Evolutionary conservation across 352 stramenopile genomes (phyloP), one percentile per base, ranked within the genome.

Genomic region (Phytophthora litchii): DNA sequence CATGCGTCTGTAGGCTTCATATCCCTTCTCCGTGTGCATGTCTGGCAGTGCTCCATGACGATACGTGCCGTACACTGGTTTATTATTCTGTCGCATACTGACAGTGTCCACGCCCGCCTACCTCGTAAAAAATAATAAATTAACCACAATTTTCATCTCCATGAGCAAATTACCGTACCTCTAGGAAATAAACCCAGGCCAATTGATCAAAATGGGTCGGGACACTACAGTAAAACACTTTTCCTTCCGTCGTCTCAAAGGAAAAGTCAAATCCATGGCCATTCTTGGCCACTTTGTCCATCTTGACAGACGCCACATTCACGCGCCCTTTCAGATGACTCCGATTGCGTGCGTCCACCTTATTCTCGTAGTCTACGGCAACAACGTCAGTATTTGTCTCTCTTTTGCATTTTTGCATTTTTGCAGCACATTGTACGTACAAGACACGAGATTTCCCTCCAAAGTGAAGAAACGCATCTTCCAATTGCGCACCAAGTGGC

Each of bases 381-480:
- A 13, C 19, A 47, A 2, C 38, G 20, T 10, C 9, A 34, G 9
- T 31, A 17, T 41, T 19, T 54, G 16, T 46, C 10, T 13, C 14
- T 17, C 10, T 27, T 10, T n/a, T 32, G 14, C 20, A 10, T n/a
- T n/a, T n/a, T n/a, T n/a, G n/a, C n/a, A n/a, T n/a, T n/a, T n/a
- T n/a, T n/a, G n/a, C n/a, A n/a, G n/a, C n/a, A n/a, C n/a, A n/a
- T n/a, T n/a, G n/a, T n/a, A n/a, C 79, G 23, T 73, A 89, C 79
- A 96, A 23, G 85, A 96, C 31, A 96, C 54, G 42, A 91, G 70
- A 57, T 92, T 96, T 40, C 85, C 86, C 32, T 96, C 87, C 16
- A 96, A 64, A 29, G 86, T 94, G 66, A 96, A 96, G 47, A 93
- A 96, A 12, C 87, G 76, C 60, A 81, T 80, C 51, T 94, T 96